Conservation (phyloP, 2,329 filamentous ascomycete species). For the Penicillium italicum region DNA sequence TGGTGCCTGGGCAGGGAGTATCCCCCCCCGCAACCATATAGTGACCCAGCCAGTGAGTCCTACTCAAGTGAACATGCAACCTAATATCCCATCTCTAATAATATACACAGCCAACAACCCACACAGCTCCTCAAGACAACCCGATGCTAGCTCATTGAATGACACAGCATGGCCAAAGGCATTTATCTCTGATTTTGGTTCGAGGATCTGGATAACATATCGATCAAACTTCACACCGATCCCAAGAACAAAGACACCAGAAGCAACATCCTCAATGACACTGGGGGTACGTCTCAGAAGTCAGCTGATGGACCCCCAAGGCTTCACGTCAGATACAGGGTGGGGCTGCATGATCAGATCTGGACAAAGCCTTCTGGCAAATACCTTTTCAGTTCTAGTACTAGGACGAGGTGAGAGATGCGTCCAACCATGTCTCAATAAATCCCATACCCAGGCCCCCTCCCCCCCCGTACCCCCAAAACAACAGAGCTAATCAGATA, state of each 20-base stretch:
- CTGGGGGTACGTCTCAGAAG: conserved; percentile 79
- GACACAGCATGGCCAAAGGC: conserved; percentile 64
- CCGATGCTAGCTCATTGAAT: conserved; percentile 1
- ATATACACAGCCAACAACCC: not conserved
- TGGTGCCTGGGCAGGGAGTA: conserved; percentile 76
- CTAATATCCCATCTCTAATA: not conserved
- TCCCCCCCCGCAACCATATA: conserved; percentile 22
- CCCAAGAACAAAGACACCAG: conserved; percentile 70
- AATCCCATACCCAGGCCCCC: not conserved
- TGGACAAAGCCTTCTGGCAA: conserved; percentile 88
- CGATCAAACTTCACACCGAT: conserved; percentile 82
- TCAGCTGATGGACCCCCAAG: conserved; percentile 70
- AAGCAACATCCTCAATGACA: conserved; percentile 68
- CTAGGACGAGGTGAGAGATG: conserved; percentile 67
- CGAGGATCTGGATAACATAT: conserved; percentile 94
- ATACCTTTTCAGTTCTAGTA: conserved; percentile 68
- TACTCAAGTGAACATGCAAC: not conserved
- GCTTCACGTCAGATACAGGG: conserved; percentile 88
- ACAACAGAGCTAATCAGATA: conserved; percentile 21
- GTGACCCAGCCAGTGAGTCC: not conserved
- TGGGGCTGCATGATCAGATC: conserved; percentile 99
- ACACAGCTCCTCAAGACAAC: not conserved
- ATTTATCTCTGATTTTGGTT: conserved; percentile 91
- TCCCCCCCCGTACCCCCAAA: not conserved
- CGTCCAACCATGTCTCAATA: too few relatives aligned